Evolutionary conservation across 2,329 filamentous ascomycete species (phyloP).

Genomic region (Monosporascus ibericus): DNA sequence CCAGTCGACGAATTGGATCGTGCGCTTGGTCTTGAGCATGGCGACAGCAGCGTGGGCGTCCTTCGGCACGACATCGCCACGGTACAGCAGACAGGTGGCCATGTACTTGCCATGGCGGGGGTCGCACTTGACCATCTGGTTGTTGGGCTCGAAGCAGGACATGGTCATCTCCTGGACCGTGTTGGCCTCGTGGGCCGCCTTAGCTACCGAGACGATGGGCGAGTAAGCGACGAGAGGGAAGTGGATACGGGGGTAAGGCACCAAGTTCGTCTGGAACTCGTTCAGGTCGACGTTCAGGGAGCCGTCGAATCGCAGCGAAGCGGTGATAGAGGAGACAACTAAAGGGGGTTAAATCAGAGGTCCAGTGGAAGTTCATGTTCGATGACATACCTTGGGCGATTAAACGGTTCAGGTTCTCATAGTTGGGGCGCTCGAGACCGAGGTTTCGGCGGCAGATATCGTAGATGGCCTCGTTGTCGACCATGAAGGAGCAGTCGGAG

Average conservation of each 20-base stretch:
- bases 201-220: constrained; percentile 88
- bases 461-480: constrained; percentile 99
- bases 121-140: constrained; percentile 99
- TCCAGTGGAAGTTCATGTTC: constrained; percentile 1
- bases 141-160: constrained; percentile 99
- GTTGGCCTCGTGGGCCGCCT: constrained; percentile 97
- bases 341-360: constrained; percentile 24
- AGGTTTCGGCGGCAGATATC: constrained; percentile 98
- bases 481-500: constrained; percentile 99
- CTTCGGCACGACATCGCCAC: constrained; percentile 95
- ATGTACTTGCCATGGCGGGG: constrained; percentile 99
- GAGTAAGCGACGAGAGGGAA: constrained; percentile 97
- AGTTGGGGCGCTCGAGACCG: constrained; percentile 94
- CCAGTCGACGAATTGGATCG: constrained; percentile 99
- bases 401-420: constrained; percentile 97
- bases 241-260: constrained; percentile 97
- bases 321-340: constrained; percentile 98
- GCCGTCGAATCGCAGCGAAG: constrained; percentile 95
- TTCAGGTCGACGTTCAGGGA: constrained; percentile 99
- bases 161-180: constrained; percentile 97
- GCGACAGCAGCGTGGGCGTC: constrained; percentile 90
- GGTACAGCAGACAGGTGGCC: constrained; percentile 97
- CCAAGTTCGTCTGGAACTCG: constrained; percentile 99
- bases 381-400: constrained; percentile 79
- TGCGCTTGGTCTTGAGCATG: constrained; percentile 97